Percentiles rank a stretch among this genome's conserved stretches.
Conservation (phyloP, 805 yeast genomes). For the Ogataea nakhonphanomensis region DNA sequence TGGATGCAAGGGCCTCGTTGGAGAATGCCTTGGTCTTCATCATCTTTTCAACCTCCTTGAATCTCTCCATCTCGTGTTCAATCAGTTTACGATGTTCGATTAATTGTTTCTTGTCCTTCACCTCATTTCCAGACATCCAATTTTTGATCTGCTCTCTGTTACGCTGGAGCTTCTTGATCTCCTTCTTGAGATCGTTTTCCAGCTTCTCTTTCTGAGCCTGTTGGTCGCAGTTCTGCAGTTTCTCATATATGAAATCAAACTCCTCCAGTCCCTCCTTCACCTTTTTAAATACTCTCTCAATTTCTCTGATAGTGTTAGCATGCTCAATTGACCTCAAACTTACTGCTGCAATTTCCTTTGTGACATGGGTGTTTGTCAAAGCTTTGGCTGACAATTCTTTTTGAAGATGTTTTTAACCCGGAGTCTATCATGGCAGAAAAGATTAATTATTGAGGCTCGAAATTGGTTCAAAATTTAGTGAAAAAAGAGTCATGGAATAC, state of each 20-base stretch:
- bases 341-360: constrained; percentile 50
- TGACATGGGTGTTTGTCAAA: constrained; percentile 36
- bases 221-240: constrained; percentile 75
- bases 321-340: constrained; percentile 20
- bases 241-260: constrained; percentile 83
- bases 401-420: constrained; percentile 2
- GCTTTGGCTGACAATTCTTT: constrained; percentile 6
- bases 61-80: constrained; percentile 86
- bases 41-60: constrained; percentile 89
- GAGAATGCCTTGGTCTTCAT: constrained; percentile 93
- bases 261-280: constrained; percentile 87
- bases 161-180: constrained; percentile 90
- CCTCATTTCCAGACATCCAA: constrained; percentile 89
- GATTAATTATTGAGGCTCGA: background rate
- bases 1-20: constrained; percentile 76
- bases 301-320: constrained; percentile 46
- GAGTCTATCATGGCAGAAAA: constrained; percentile 2
- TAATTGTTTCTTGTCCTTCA: constrained; percentile 80
- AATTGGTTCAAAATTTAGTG: constrained; percentile 3
- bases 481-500: constrained; percentile 32
- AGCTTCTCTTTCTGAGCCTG: constrained; percentile 90
- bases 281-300: constrained; percentile 89
- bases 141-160: constrained; percentile 92
- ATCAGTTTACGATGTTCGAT: constrained; percentile 72
- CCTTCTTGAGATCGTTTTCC: constrained; percentile 89